Evolutionary conservation across 2,329 filamentous ascomycete genomes (phyloP).

Genomic region (Cordyceps cicadae): DNA sequence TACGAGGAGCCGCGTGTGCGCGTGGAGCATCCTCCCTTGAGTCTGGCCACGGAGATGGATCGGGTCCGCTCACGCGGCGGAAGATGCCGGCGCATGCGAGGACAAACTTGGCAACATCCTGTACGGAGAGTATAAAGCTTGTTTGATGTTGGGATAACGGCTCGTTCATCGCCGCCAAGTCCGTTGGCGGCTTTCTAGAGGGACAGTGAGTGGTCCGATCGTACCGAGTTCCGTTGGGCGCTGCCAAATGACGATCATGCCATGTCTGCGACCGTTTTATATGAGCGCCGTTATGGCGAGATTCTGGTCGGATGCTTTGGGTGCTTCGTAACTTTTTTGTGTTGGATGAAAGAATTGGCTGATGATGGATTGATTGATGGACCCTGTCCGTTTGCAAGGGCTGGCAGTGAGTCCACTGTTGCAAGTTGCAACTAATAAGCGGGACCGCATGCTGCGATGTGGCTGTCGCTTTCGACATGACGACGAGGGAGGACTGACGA

Average conservation of each 20-base stretch:
- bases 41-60: background rate
- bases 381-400: no score
- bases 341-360: background rate
- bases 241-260: background rate
- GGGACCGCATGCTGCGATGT: no score
- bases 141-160: background rate
- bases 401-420: no score
- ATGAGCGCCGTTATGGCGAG: background rate
- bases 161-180: background rate
- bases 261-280: no score
- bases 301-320: background rate
- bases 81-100: background rate
- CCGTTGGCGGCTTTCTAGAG: background rate
- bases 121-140: background rate
- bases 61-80: background rate
- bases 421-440: no score
- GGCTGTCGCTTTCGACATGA: no score
- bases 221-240: background rate
- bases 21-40: slow-evolving; percentile 1
- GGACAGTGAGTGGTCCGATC: background rate
- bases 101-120: background rate
- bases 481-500: no score
- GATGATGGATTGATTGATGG: background rate
- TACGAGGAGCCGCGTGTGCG: slow-evolving; percentile 6
- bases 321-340: background rate